A percentile compares a stretch with the other conserved stretches of the same genome.
phyloP scores from a whole-genome alignment of 2,329 filamentous ascomycete species.

The Paracamarosporium sp. region DNA sequence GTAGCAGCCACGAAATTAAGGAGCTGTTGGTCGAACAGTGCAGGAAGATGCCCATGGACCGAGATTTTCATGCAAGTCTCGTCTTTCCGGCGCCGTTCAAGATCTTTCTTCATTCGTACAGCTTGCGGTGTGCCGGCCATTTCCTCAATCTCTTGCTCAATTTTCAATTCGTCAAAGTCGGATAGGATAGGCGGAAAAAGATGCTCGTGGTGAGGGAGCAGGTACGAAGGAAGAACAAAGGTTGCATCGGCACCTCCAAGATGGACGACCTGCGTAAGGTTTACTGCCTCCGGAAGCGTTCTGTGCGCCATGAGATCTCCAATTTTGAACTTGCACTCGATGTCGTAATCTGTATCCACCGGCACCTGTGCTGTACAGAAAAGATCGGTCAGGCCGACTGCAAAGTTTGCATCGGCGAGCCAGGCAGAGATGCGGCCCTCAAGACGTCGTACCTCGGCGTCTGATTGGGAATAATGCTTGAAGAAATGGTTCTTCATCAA shows the following conservation, averaged over 20 bases:
- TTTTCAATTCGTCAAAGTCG: slow-evolving; percentile 36
- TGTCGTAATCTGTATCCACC: slow-evolving; percentile 56
- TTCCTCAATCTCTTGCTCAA: slow-evolving; percentile 48
- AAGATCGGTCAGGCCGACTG: slow-evolving; percentile 56
- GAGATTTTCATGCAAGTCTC: slow-evolving; percentile 57
- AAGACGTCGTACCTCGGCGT: slow-evolving; percentile 54
- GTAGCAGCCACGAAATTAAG: slow-evolving; percentile 62
- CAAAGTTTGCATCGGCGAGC: slow-evolving; percentile 61
- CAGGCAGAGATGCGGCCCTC: slow-evolving; percentile 56
- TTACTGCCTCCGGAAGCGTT: slow-evolving; percentile 50
- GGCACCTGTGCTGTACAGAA: slow-evolving; percentile 56
- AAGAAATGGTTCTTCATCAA: slow-evolving; percentile 59
- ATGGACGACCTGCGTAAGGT: slow-evolving; percentile 57
- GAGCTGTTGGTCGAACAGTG: slow-evolving; percentile 58
- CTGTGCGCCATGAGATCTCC: slow-evolving; percentile 59
- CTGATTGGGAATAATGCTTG: slow-evolving; percentile 54
- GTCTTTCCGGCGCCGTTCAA: slow-evolving; percentile 53
- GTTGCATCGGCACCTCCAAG: slow-evolving; percentile 59
- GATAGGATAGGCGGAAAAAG: slow-evolving; percentile 54
- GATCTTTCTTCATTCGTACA: slow-evolving; percentile 48
- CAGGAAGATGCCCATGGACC: slow-evolving; percentile 58
- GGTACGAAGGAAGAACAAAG: slow-evolving; percentile 56
- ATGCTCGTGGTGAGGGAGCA: slow-evolving; percentile 64
- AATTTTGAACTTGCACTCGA: slow-evolving; percentile 54
- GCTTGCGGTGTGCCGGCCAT: slow-evolving; percentile 54